phyloP scores from a whole-genome alignment of 176 grass and related monocot species.

The Tuctoria greenei region DNA sequence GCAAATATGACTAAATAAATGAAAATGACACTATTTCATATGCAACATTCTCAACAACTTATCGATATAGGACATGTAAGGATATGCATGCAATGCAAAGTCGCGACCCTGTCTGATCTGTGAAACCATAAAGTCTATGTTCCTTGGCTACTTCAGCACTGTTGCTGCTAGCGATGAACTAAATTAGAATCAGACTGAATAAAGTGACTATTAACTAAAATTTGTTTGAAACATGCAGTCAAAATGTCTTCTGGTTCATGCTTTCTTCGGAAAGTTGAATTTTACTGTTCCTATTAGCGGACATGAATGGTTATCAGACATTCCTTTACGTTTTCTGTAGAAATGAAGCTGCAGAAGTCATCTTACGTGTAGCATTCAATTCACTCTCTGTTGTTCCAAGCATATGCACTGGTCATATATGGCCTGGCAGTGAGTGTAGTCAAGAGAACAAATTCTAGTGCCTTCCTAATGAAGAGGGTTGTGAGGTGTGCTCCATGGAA shows the following conservation, averaged over 20 bases:
- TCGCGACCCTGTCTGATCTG: not conserved
- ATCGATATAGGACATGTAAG: not conserved
- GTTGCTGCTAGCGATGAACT: not conserved
- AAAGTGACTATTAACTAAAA: not conserved
- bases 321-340: not conserved
- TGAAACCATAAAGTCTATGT: not conserved
- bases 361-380: not conserved
- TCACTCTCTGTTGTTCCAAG: not conserved
- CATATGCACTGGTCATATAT: not conserved
- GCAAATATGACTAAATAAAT: not conserved
- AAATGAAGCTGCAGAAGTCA: not conserved
- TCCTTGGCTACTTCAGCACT: conserved; percentile 21
- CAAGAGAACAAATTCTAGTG: not conserved
- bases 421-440: not conserved
- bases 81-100: not conserved
- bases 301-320: not conserved
- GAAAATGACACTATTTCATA: not conserved
- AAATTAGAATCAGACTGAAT: not conserved
- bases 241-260: not conserved
- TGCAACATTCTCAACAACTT: not conserved
- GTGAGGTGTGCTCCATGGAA: not conserved
- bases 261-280: not conserved
- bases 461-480: not conserved
- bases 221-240: not conserved
- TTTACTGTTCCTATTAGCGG: not conserved